phyloP scores from a whole-genome alignment of 805 yeast genomes.

The Candida easanensis region DNA sequence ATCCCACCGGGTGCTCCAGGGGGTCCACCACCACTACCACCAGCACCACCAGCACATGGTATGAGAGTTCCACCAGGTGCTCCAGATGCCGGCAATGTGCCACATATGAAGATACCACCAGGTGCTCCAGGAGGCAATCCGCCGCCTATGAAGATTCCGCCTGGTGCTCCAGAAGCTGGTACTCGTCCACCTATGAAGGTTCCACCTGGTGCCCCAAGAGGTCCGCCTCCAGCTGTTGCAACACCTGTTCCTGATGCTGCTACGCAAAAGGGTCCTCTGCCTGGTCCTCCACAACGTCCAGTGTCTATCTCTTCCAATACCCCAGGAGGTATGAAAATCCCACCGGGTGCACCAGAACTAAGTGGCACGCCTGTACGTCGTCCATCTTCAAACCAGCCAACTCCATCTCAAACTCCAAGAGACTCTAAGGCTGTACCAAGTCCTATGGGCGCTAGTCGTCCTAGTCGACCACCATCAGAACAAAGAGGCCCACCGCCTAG shows the following conservation, averaged over 20 bases:
- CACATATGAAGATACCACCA: neutral
- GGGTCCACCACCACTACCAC: neutral
- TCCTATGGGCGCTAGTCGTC: too few species aligned
- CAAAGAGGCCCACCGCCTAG: neutral
- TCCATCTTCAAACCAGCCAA: neutral
- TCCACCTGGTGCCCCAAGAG: constrained; percentile 1
- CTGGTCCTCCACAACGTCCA: constrained; percentile 1
- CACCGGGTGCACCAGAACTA: neutral
- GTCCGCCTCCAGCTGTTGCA: neutral
- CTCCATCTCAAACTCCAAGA: neutral
- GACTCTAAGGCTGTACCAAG: neutral
- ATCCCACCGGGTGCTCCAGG: constrained; percentile 3
- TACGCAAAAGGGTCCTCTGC: neutral
- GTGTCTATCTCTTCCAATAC: neutral
- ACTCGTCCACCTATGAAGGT: neutral
- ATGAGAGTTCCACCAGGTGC: constrained; percentile 1
- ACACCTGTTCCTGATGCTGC: constrained; percentile 1
- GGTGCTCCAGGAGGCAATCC: neutral
- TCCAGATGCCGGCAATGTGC: neutral
- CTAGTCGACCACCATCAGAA: too few species aligned
- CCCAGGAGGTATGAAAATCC: neutral
- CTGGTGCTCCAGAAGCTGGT: neutral
- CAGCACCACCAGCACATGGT: neutral
- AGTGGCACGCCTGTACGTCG: neutral
- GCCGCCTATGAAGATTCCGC: constrained; percentile 2